These are phyloP conservation scores for Xylaria sp. DNA, from an alignment of 2,329 filamentous ascomycete species.

Conservation along the genomic window DNA sequence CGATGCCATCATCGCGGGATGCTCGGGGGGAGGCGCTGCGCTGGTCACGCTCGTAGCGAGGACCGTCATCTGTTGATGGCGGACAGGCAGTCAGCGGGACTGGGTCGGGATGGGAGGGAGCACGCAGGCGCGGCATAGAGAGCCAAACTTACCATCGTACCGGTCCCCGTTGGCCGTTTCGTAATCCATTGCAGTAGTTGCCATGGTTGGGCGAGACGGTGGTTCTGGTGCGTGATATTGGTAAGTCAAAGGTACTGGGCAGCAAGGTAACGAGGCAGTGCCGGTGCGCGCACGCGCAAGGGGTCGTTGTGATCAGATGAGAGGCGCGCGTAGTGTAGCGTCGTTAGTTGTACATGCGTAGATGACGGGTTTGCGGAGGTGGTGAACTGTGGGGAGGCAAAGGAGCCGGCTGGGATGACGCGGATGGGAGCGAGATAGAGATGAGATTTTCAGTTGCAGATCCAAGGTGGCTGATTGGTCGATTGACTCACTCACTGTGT, in stretches of 20 bases:
- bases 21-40: constrained; percentile 73
- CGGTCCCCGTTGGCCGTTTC: constrained; percentile 74
- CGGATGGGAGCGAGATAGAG: not conserved
- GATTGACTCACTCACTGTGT: not conserved
- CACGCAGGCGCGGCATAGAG: not conserved
- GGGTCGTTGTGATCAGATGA: constrained; percentile 14
- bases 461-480: not conserved
- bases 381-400: constrained; percentile 12
- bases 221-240: constrained; percentile 22
- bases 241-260: constrained; percentile 34
- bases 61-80: constrained; percentile 64
- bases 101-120: not conserved
- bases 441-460: constrained; percentile 1
- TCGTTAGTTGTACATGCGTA: constrained; percentile 16
- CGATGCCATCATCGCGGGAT: constrained; percentile 69
- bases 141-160: constrained; percentile 67
- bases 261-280: constrained; percentile 22
- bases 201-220: constrained; percentile 57
- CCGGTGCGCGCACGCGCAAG: constrained; percentile 26
- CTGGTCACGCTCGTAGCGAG: constrained; percentile 74
- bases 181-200: constrained; percentile 76
- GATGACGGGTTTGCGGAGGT: constrained; percentile 15
- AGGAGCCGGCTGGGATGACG: not conserved
- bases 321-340: constrained; percentile 22
- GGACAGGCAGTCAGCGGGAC: constrained; percentile 38